Base-by-base conservation (phyloP, 75 land plant species). In the Isoetes taiwanensis region DNA sequence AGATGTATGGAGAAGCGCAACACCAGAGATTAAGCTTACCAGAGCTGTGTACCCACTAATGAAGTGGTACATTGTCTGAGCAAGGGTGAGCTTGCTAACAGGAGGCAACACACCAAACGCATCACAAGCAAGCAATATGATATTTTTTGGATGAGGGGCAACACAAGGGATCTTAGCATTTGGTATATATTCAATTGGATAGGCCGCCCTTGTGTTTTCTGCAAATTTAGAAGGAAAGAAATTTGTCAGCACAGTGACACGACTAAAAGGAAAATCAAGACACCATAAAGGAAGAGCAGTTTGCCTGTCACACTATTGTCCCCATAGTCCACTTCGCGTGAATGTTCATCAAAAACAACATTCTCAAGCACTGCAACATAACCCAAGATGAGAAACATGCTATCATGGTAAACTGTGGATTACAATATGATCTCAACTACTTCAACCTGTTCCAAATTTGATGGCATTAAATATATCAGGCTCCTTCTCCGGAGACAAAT, bases 381-480 rank as follows among this genome's bases (percentile, higher is more conserved):
- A 37, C 9, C 39, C 39, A 37, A 37, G 39, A 37, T 10, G 39
- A 10, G 39, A 9, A 10, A 37, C 12, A 37, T 37, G 39, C 39
- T 37, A 10, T 10, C 39, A 9, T 37, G 39, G 12, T 14, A 10
- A 10, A 37, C 39, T 14, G 9, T 10, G 12, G 14, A 37, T 14
- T 14, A 37, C 39, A 37, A 37, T 14, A 9, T 14, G 14, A 37
- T 10, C 9, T 10, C 9, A 9, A 37, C 39, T 37, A 10, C 5
- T 2, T 0, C 53, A 64, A 85, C 90, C 86, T 52, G 97, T 80
- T 24, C 97, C 97, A 77, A 91, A 91, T 63, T 91, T 86, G 64
- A 91, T 91, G 60, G 97, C 97, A 61, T 91, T 83, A 75, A 73
- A 91, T 34, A 91, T 91, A 56, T 91, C 97, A 17, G 94, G 97